Base-by-base conservation (phyloP, 768 basidiomycete species). In the Pisolithus tinctorius region DNA sequence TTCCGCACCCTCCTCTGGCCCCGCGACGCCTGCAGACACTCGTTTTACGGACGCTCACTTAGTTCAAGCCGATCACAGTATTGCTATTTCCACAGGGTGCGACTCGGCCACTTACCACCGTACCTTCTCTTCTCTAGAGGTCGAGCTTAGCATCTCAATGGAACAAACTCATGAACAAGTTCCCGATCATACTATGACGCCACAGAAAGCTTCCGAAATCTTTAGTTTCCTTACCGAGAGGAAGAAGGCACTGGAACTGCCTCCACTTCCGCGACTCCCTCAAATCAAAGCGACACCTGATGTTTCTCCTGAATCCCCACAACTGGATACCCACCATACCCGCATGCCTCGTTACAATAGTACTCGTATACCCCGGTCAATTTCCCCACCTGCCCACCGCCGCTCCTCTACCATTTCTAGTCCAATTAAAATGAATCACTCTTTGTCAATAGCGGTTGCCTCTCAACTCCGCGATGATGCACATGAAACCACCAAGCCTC, bases 41-140 rank as follows among this genome's bases (percentile, higher is more conserved):
- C 65, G 60, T 55, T 74, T 75, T 46, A 63, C 67, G 56, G 69
- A 74, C 63, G 58, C 67, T 61, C 69, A 61, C 59, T 77, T 74
- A 52, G 53, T 62, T 38, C 55, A 72, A 59, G 53, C 57, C 44
- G 56, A 65, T 49, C 52, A 58, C 64, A 45, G 74, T 50, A 55
- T 67, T 50, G 71, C 78, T 14, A 64, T 78, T 56, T 60, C 72
- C 58, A 69, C 75, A 6, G 75, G 79, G 54, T 68, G 73, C 60
- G 77, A 80, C 51, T 70, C 72, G 36, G 60, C 58, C 50, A 65
- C 64, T 48, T 66, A 59, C 55, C 68, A 56, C 52, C 65, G 53
- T 17, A 71, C 70, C 43, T 82, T 88, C 42, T 85, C 84, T 5
- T 91, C 88, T 0, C 75, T 89, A 70, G 82, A 85, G 52, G 88